Evolutionary conservation across 768 basidiomycete genomes (phyloP), one percentile per base, ranked within the genome.

Genomic region (Tulasnella sp.): DNA sequence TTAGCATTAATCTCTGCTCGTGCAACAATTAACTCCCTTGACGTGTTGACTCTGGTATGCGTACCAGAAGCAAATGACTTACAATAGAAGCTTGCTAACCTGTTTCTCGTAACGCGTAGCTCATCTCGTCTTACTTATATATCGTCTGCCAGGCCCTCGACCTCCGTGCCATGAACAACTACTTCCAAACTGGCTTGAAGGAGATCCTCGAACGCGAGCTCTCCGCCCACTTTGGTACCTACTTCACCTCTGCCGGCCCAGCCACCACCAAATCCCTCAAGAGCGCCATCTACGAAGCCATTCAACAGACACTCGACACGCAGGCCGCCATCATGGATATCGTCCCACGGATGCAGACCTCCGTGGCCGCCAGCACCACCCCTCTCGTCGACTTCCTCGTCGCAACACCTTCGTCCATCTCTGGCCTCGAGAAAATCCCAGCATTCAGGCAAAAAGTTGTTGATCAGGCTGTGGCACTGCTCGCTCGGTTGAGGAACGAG

Each of bases 91-190:
- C 13, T 5, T n/a, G 26, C 3, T 21, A 10, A 34, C 24, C n/a
- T n/a, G 10, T 43, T 3, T 1, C 1, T 32, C 1, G 10, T 34
- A 21, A 11, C 17, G 2, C 30, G 3, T 59, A 65, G 65, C 72
- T 92, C 61, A 81, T 80, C 4, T 76, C 88, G 0, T 82, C 84
- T 15, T 89, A 89, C 67, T 74, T 93, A 44, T 88, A 88, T 70
- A 73, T 83, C 50, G 76, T 85, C 41, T 85, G 86, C 70, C 89
- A 92, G 76, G 88, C 88, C n/a, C 74, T 92, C 60, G 91, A 94
- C 68, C 76, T 89, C 55, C 84, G 91, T 44, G 82, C 89, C 1
- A 65, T 91, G 58, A 85, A 88, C 66, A 68, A 73, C 59, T 84
- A 87, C 61, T 82, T 91, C 72, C 68, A 75, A 29, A 72, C 72